Conservation (phyloP, 2,329 filamentous ascomycete genomes). For the Apiospora marii region DNA sequence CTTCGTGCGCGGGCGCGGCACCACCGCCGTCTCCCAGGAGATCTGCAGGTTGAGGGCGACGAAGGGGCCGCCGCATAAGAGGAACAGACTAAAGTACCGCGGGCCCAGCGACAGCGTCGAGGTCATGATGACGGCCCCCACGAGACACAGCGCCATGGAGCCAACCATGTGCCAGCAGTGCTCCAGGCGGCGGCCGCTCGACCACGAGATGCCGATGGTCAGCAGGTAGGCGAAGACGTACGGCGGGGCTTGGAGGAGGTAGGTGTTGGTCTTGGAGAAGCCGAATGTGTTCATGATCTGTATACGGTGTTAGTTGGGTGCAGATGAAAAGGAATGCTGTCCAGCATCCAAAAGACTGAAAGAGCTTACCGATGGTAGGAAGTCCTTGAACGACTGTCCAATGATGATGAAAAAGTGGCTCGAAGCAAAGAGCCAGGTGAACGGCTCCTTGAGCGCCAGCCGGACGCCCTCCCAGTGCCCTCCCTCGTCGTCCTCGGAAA, state of each 20-base stretch:
- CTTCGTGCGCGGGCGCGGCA: constrained; percentile 50
- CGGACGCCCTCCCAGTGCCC: constrained; percentile 48
- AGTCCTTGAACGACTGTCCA: constrained; percentile 50
- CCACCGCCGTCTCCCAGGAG: constrained; percentile 51
- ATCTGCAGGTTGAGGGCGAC: constrained; percentile 50
- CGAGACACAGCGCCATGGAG: constrained; percentile 45
- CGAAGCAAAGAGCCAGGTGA: constrained; percentile 46
- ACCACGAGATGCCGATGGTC: constrained; percentile 48
- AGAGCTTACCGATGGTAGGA: constrained; percentile 48
- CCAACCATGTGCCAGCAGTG: constrained; percentile 50
- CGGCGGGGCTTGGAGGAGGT: constrained; percentile 51
- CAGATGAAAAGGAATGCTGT: no score
- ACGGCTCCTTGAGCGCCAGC: constrained; percentile 44
- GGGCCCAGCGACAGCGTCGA: constrained; percentile 49
- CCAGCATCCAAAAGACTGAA: no score
- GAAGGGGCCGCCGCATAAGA: constrained; percentile 48
- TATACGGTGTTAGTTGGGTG: background rate
- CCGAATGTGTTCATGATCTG: constrained; percentile 42
- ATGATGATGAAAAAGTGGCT: constrained; percentile 55
- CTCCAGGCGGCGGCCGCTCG: constrained; percentile 47
- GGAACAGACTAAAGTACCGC: constrained; percentile 52
- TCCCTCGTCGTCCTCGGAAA: constrained; percentile 46
- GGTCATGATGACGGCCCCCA: constrained; percentile 52
- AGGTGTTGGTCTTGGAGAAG: constrained; percentile 42
- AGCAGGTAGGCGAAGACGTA: constrained; percentile 51